Base-by-base conservation (phyloP, 805 yeast genomes). In the Sugiyamaella valdiviana region DNA sequence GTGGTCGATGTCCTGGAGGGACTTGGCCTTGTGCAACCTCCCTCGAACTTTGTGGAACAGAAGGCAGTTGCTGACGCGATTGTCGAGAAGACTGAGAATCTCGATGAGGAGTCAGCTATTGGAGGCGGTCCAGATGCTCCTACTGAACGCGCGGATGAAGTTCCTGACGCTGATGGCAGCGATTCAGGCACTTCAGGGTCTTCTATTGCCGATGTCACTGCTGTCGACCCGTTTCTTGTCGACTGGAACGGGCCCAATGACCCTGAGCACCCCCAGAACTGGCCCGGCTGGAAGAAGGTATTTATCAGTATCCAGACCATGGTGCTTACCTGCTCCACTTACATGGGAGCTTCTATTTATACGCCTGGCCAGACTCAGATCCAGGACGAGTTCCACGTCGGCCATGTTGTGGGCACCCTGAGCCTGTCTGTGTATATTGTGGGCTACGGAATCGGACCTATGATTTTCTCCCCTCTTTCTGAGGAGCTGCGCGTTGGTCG, bases 361-460 rank as follows among this genome's bases (percentile, higher is more conserved):
- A 72, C 83, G 0, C 83, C 85, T 0, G 79, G 80, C 15, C 66
- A 73, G 42, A 65, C 59, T 51, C 60, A 51, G 7, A 62, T 69
- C n/a, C 55, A 71, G 46, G 63, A 61, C 54, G 62, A 63, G 17
- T 78, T 64, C 64, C 71, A 71, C 26, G 66, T 77, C 15, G 74
- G 77, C 2, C 50, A 65, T 37, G 75, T 73, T 12, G 75, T 71
- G 0, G 73, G 79, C 2, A 65, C 78, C 15, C 64, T 83, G 44
- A 73, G 77, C 15, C 73, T 82, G 2, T 72, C 86, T 0, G 62
- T 82, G 10, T 83, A 76, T 54, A 77, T 82, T n/a, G 60, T 81
- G 42, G 89, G 88, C 0, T 76, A 80, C 56, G 85, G 84, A 0
- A 61, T 78, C 7, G 89, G 88, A 0, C 85, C 85, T 2, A 64